These are phyloP conservation scores for Penicillium herquei DNA, from an alignment of 495 filamentous ascomycete genomes.

Conservation along the genomic window DNA sequence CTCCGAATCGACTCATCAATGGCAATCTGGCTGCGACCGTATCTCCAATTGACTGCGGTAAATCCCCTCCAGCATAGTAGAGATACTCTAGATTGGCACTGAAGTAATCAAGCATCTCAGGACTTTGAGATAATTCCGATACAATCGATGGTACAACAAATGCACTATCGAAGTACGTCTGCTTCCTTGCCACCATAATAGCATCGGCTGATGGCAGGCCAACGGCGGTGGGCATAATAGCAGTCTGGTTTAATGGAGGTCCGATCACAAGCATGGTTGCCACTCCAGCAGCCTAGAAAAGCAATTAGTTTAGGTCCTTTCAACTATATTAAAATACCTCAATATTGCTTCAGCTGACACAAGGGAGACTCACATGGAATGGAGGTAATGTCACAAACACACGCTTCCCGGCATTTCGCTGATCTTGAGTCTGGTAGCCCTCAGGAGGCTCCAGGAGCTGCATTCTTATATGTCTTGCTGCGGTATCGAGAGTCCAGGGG, in stretches of 20 bases:
- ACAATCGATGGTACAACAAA: constrained; percentile 34
- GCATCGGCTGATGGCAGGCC: constrained; percentile 31
- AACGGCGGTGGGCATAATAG: constrained; percentile 29
- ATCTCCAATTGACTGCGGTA: constrained; percentile 31
- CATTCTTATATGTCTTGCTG: constrained; percentile 15
- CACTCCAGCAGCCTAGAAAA: constrained; percentile 30
- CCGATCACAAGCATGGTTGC: constrained; percentile 20
- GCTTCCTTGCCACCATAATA: constrained; percentile 29
- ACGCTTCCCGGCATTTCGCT: constrained; percentile 24
- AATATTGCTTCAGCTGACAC: not conserved
- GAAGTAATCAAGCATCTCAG: constrained; percentile 35
- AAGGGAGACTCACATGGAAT: constrained; percentile 30
- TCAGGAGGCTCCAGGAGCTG: constrained; percentile 13
- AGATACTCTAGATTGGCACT: constrained; percentile 25
- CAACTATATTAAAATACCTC: too few species aligned
- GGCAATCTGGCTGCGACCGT: constrained; percentile 25
- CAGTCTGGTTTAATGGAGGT: constrained; percentile 25
- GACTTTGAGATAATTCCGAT: constrained; percentile 28
- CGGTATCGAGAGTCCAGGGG: constrained; percentile 26
- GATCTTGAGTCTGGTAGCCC: constrained; percentile 22
- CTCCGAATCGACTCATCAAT: constrained; percentile 23
- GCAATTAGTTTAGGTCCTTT: not conserved
- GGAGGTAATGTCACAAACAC: constrained; percentile 33
- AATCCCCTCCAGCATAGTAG: constrained; percentile 34
- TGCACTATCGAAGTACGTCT: constrained; percentile 29